Conservation (phyloP, 345 rosid species). For the Nephelium lappaceum region DNA sequence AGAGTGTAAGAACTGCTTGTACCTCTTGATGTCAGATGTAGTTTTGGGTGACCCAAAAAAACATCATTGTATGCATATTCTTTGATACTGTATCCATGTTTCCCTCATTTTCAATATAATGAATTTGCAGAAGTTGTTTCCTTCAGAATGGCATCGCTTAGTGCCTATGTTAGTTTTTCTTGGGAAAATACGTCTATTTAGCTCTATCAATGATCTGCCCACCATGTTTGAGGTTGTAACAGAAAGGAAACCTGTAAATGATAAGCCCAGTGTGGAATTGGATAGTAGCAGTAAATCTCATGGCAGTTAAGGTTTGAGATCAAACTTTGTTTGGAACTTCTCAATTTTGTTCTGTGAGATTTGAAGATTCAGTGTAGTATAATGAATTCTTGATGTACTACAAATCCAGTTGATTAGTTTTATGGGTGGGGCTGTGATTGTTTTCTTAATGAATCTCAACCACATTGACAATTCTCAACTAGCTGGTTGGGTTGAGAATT, state of each 20-base stretch:
- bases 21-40: neutral
- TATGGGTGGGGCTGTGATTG: too few relatives aligned
- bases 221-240: constrained; percentile 94
- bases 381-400: neutral
- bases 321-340: neutral
- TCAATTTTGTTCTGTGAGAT: neutral
- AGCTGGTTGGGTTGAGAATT: too few relatives aligned
- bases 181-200: constrained; percentile 84
- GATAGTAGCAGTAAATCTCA: constrained; percentile 84
- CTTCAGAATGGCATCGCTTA: neutral
- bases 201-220: constrained; percentile 89
- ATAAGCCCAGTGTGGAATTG: constrained; percentile 79
- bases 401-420: too few relatives aligned
- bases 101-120: neutral
- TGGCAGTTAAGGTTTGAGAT: constrained; percentile 61
- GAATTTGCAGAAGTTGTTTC: neutral
- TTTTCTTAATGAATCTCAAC: too few relatives aligned
- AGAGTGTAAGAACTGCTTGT: neutral
- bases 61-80: neutral
- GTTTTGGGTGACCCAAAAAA: neutral
- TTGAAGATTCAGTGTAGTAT: neutral
- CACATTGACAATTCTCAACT: too few relatives aligned
- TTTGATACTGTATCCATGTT: neutral
- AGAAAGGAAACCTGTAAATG: constrained; percentile 80
- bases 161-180: constrained; percentile 16